Conservation (phyloP, 164 flowering plant genomes). For the Chimonanthus praecox region DNA sequence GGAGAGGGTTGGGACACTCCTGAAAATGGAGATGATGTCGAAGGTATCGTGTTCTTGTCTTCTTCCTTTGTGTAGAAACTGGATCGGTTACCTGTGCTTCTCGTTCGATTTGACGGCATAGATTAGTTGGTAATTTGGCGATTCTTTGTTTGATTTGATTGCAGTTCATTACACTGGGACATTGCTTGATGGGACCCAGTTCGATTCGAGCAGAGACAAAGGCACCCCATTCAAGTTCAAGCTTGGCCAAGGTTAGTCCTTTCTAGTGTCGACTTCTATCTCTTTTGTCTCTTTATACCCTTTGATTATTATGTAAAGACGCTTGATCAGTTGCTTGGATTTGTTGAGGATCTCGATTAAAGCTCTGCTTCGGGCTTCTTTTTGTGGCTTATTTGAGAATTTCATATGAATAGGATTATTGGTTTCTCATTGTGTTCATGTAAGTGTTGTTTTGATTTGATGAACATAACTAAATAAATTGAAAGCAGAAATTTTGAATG, state of each 20-base stretch:
- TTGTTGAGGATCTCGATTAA: too few relatives aligned
- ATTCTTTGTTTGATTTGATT: conserved; percentile 3
- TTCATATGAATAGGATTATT: too few relatives aligned
- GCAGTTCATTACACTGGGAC: conserved; percentile 97
- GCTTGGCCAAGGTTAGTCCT: conserved; percentile 77
- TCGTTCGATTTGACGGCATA: not conserved
- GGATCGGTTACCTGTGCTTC: not conserved
- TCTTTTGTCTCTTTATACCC: too few relatives aligned
- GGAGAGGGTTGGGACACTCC: conserved; percentile 87
- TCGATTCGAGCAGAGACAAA: conserved; percentile 84
- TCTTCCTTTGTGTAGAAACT: not conserved
- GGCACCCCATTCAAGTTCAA: conserved; percentile 82
- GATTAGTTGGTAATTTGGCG: conserved; percentile 5
- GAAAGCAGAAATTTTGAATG: too few relatives aligned
- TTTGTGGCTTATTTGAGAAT: too few relatives aligned
- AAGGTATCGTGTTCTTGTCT: conserved; percentile 40
- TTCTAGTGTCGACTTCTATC: too few relatives aligned
- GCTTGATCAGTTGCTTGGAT: too few relatives aligned
- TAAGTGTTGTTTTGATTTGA: too few relatives aligned
- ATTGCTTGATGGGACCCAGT: conserved; percentile 83
- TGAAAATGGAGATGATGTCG: conserved; percentile 79
- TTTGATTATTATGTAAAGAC: too few relatives aligned
- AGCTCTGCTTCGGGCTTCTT: too few relatives aligned
- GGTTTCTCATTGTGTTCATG: too few relatives aligned
- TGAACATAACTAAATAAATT: too few relatives aligned